These are phyloP conservation scores for Microbotryum scabiosae DNA, from an alignment of 1,284 basidiomycete species.

Conservation along the genomic window DNA sequence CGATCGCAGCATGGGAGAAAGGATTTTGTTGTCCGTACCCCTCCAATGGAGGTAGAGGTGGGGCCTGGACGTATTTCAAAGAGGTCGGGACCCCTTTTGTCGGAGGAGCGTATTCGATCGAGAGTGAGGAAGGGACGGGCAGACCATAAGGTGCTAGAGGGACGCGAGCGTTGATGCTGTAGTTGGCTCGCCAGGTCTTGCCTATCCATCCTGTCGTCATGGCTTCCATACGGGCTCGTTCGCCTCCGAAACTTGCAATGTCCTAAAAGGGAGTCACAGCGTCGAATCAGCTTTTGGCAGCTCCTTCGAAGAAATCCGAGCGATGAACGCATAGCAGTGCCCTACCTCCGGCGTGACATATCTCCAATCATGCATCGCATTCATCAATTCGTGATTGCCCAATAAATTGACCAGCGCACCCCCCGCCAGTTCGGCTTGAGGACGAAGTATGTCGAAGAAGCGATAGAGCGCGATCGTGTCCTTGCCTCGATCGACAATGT, in stretches of 20 bases:
- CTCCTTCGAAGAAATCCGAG: neutral
- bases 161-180: conserved; percentile 70
- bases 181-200: conserved; percentile 73
- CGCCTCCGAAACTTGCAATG: conserved; percentile 23
- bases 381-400: conserved; percentile 73
- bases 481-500: conserved; percentile 80
- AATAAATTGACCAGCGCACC: conserved; percentile 66
- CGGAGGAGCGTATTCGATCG: neutral
- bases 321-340: conserved; percentile 34
- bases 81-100: neutral
- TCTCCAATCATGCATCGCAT: conserved; percentile 41
- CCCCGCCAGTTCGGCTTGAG: conserved; percentile 58
- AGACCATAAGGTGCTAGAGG: conserved; percentile 35
- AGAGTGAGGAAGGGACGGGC: neutral
- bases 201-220: conserved; percentile 67
- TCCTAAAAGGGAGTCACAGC: neutral
- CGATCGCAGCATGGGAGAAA: conserved; percentile 63
- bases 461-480: conserved; percentile 73
- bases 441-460: conserved; percentile 73
- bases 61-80: conserved; percentile 44
- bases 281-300: conserved; percentile 32
- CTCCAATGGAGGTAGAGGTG: too few species aligned
- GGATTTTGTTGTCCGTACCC: conserved; percentile 33
- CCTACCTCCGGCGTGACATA: conserved; percentile 42
- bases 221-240: conserved; percentile 52